A percentile compares a stretch with the other conserved stretches of the same genome.
Evolutionary conservation across 495 filamentous ascomycete genomes (phyloP).

Genomic region (Penicillium waksmanii): DNA sequence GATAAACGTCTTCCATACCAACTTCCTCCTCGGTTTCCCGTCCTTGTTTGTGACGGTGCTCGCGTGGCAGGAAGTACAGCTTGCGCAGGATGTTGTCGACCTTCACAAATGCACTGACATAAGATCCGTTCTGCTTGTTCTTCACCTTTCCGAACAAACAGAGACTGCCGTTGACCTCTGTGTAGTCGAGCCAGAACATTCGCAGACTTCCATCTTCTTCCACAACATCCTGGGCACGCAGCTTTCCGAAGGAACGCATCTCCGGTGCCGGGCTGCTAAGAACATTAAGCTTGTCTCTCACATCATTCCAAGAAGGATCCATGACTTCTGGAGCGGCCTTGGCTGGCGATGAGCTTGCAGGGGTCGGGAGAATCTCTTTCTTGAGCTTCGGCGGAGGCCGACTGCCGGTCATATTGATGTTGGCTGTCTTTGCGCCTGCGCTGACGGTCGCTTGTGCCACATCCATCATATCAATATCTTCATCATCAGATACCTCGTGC

Average conservation of each 20-base stretch:
- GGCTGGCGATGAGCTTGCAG: slow-evolving; percentile 75
- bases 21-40: slow-evolving; percentile 78
- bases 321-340: slow-evolving; percentile 60
- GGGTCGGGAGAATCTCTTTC: slow-evolving; percentile 66
- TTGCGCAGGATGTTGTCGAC: slow-evolving; percentile 94
- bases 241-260: slow-evolving; percentile 69
- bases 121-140: slow-evolving; percentile 78
- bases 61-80: slow-evolving; percentile 87
- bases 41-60: slow-evolving; percentile 65
- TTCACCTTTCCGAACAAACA: slow-evolving; percentile 96
- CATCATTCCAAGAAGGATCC: slow-evolving; percentile 90
- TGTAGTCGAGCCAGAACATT: slow-evolving; percentile 97
- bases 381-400: slow-evolving; percentile 77
- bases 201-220: slow-evolving; percentile 90
- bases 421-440: slow-evolving; percentile 64
- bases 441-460: slow-evolving; percentile 72
- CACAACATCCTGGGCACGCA: slow-evolving; percentile 76
- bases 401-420: slow-evolving; percentile 84
- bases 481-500: slow-evolving; percentile 66
- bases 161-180: slow-evolving; percentile 87
- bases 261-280: slow-evolving; percentile 72
- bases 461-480: slow-evolving; percentile 85
- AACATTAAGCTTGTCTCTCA: slow-evolving; percentile 85
- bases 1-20: slow-evolving; percentile 85
- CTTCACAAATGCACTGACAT: slow-evolving; percentile 93